These are phyloP conservation scores for Ilyonectria sp. DNA, from an alignment of 2,329 filamentous ascomycete species.

Conservation along the genomic window DNA sequence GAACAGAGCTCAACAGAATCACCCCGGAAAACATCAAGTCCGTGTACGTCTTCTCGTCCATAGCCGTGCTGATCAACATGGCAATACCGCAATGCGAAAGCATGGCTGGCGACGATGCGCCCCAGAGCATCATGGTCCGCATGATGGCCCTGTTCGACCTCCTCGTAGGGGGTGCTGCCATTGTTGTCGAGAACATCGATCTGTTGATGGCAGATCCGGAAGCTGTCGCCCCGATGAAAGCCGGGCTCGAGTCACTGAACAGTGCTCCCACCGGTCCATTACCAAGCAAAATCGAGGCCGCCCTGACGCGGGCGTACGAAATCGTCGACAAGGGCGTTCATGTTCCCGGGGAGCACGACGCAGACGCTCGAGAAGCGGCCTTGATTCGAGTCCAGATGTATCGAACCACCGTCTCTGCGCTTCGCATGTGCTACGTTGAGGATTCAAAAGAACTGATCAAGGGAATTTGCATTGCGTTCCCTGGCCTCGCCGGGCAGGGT, in stretches of 20 bases:
- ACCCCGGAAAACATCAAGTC: constrained; percentile 40
- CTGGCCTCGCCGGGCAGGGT: constrained; percentile 48
- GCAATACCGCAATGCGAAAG: constrained; percentile 42
- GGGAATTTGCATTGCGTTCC: constrained; percentile 52
- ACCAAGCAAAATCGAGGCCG: constrained; percentile 19
- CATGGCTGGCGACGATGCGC: constrained; percentile 19
- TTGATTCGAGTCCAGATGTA: constrained; percentile 25
- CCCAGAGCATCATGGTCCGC: constrained; percentile 37
- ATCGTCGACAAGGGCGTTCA: constrained; percentile 38
- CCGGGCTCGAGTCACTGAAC: constrained; percentile 14
- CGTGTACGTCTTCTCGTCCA: constrained; percentile 45
- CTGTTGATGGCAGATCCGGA: constrained; percentile 27
- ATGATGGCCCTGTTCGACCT: constrained; percentile 41
- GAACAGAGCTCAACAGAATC: constrained; percentile 39
- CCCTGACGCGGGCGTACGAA: constrained; percentile 20
- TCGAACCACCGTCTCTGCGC: constrained; percentile 47
- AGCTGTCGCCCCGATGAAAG: constrained; percentile 11
- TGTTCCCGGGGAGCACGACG: neutral
- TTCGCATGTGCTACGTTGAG: constrained; percentile 54
- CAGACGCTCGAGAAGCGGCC: constrained; percentile 10
- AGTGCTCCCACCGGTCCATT: neutral
- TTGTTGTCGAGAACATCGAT: constrained; percentile 38
- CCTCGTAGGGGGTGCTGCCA: constrained; percentile 37
- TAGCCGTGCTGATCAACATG: constrained; percentile 44
- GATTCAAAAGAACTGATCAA: constrained; percentile 51